Percentiles rank a stretch among this genome's conserved stretches.
Conservation (phyloP, 2,329 filamentous ascomycete genomes). For the Stachybotrys chlorohalonatus region DNA sequence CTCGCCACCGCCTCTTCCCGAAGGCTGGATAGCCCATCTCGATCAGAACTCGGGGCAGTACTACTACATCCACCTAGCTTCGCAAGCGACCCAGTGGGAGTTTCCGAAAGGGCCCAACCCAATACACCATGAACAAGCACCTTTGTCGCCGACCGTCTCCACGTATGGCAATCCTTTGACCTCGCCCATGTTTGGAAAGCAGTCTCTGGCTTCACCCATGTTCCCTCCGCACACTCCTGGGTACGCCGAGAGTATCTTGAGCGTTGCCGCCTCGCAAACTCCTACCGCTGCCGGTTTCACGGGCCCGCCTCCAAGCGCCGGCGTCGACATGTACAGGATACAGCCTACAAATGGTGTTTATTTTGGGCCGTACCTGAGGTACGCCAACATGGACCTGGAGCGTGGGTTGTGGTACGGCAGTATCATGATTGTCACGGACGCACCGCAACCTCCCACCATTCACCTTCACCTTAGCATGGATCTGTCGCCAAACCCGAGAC, state of each 20-base stretch:
- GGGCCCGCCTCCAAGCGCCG: slow-evolving; percentile 78
- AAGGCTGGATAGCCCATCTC: slow-evolving; percentile 96
- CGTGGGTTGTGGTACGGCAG: slow-evolving; percentile 86
- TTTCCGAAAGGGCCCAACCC: slow-evolving; percentile 95
- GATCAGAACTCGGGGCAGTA: slow-evolving; percentile 96
- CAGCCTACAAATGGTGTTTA: slow-evolving; percentile 94
- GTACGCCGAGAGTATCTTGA: slow-evolving; percentile 80
- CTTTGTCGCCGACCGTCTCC: slow-evolving; percentile 72
- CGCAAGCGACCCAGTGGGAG: slow-evolving; percentile 96
- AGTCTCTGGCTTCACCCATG: slow-evolving; percentile 63
- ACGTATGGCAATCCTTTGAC: slow-evolving; percentile 66
- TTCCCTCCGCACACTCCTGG: slow-evolving; percentile 75
- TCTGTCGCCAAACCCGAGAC: slow-evolving; percentile 83
- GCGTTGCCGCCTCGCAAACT: slow-evolving; percentile 63
- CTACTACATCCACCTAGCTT: slow-evolving; percentile 95
- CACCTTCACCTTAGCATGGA: slow-evolving; percentile 88
- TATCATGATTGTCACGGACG: slow-evolving; percentile 86
- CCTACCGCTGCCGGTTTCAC: slow-evolving; percentile 76
- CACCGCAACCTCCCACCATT: slow-evolving; percentile 86
- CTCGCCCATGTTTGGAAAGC: slow-evolving; percentile 56
- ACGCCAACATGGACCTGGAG: slow-evolving; percentile 95
- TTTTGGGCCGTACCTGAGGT: slow-evolving; percentile 91
- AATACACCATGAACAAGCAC: slow-evolving; percentile 70
- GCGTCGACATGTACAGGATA: slow-evolving; percentile 90
- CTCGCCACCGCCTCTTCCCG: slow-evolving; percentile 85